These are phyloP conservation scores for Marasmius tenuissimus DNA, from an alignment of 1,284 basidiomycete species.

Conservation along the genomic window DNA sequence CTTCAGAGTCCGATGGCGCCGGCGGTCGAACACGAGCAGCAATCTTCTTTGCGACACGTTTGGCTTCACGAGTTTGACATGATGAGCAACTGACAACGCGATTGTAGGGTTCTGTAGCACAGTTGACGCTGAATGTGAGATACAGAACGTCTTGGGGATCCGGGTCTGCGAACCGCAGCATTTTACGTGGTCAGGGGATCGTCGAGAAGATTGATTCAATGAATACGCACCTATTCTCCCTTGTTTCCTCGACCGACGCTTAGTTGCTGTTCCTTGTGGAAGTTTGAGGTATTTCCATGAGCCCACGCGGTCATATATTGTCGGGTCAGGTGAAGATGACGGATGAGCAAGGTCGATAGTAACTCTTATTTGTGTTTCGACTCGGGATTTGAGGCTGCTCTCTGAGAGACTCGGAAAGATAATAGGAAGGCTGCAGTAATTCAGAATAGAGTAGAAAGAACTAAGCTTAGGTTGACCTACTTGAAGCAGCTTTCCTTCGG, in stretches of 20 bases:
- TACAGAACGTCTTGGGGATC: slow-evolving; percentile 70
- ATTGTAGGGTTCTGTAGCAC: slow-evolving; percentile 76
- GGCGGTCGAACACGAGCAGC: slow-evolving; percentile 73
- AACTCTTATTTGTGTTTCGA: slow-evolving; percentile 90
- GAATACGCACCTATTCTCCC: slow-evolving; percentile 70
- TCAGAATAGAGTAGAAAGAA: slow-evolving; percentile 1
- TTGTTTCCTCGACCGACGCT: slow-evolving; percentile 81
- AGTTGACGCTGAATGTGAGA: slow-evolving; percentile 67
- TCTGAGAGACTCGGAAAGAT: slow-evolving; percentile 84
- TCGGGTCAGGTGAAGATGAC: slow-evolving; percentile 59
- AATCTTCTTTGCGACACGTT: slow-evolving; percentile 84
- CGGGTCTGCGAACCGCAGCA: slow-evolving; percentile 52
- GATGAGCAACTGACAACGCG: slow-evolving; percentile 81
- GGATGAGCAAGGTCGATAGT: slow-evolving; percentile 74
- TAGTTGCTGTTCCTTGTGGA: slow-evolving; percentile 78
- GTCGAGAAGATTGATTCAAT: slow-evolving; percentile 8
- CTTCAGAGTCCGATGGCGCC: slow-evolving; percentile 75
- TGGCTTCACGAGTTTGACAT: slow-evolving; percentile 86
- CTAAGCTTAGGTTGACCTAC: slow-evolving; percentile 40
- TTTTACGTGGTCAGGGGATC: slow-evolving; percentile 15
- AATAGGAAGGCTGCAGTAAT: slow-evolving; percentile 54
- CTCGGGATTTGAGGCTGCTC: slow-evolving; percentile 87
- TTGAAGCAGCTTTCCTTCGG: slow-evolving; percentile 73
- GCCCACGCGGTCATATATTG: slow-evolving; percentile 72
- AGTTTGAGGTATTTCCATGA: slow-evolving; percentile 84